A percentile compares a stretch with the other conserved stretches of the same genome.
Conservation (phyloP, 2,329 filamentous ascomycete species). For the Grosmannia serpens region DNA sequence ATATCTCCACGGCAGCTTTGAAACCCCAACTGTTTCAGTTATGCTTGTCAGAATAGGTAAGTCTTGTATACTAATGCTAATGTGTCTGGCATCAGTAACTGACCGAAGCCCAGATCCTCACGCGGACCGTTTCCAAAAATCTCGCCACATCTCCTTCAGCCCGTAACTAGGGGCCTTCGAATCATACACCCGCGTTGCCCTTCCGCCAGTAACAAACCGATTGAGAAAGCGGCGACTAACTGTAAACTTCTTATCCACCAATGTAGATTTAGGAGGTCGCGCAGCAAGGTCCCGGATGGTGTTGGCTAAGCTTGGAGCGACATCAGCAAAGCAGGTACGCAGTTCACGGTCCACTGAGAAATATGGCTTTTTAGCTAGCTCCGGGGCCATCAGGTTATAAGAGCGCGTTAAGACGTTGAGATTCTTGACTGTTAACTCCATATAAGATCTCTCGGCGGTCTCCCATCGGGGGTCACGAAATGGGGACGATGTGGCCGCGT, state of each 20-base stretch:
- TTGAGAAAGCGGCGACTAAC: slow-evolving; percentile 46
- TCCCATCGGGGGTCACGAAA: slow-evolving; percentile 77
- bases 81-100: too few species aligned
- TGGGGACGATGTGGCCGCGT: slow-evolving; percentile 27
- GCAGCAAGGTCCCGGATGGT: slow-evolving; percentile 61
- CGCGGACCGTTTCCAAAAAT: slow-evolving; percentile 41
- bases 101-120: background rate
- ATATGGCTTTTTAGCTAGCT: slow-evolving; percentile 87
- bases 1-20: too few species aligned
- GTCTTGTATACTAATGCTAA: background rate
- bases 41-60: too few species aligned
- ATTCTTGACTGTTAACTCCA: slow-evolving; percentile 61
- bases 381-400: slow-evolving; percentile 92
- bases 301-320: slow-evolving; percentile 63
- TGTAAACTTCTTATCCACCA: slow-evolving; percentile 25
- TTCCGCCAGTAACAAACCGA: slow-evolving; percentile 39
- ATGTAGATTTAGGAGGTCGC: slow-evolving; percentile 16
- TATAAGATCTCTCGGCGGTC: slow-evolving; percentile 59
- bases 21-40: too few species aligned
- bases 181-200: slow-evolving; percentile 55
- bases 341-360: slow-evolving; percentile 76
- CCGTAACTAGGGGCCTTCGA: slow-evolving; percentile 69
- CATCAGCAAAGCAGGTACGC: slow-evolving; percentile 68
- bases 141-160: slow-evolving; percentile 79
- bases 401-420: slow-evolving; percentile 72